Conservation (phyloP, 768 basidiomycete species). For the Boletales sp. region DNA sequence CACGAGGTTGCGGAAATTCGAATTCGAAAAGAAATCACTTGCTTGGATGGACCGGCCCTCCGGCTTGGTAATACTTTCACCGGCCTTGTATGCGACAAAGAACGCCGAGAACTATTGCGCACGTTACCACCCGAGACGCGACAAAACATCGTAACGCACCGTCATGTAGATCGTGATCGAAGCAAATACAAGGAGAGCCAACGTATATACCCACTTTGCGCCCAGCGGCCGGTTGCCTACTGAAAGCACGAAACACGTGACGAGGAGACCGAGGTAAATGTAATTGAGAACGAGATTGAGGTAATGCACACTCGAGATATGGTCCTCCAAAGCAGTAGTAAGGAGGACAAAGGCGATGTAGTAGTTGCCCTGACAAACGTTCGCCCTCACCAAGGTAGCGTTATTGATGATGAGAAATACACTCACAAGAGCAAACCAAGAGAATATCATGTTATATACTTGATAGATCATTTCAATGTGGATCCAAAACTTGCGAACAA, state of each 20-base stretch:
- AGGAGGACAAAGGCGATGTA: slow-evolving; percentile 87
- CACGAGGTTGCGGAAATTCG: slow-evolving; percentile 83
- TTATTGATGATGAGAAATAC: not conserved
- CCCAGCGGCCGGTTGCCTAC: slow-evolving; percentile 93
- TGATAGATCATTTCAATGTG: slow-evolving; percentile 94
- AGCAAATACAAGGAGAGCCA: slow-evolving; percentile 83
- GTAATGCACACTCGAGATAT: slow-evolving; percentile 59
- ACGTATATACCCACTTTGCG: slow-evolving; percentile 81
- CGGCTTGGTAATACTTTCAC: slow-evolving; percentile 52
- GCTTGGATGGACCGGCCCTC: slow-evolving; percentile 46
- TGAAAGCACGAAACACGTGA: slow-evolving; percentile 84
- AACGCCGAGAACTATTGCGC: slow-evolving; percentile 62
- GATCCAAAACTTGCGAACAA: slow-evolving; percentile 88
- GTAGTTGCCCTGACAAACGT: slow-evolving; percentile 66
- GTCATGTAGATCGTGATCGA: slow-evolving; percentile 97
- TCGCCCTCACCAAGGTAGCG: not conserved
- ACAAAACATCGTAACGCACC: slow-evolving; percentile 37
- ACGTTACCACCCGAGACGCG: slow-evolving; percentile 1
- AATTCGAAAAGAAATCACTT: slow-evolving; percentile 68
- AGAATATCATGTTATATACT: slow-evolving; percentile 84
- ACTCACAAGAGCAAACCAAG: slow-evolving; percentile 82
- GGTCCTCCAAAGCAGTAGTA: slow-evolving; percentile 63
- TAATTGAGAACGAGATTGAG: slow-evolving; percentile 81
- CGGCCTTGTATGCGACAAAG: slow-evolving; percentile 79
- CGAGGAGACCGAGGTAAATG: slow-evolving; percentile 81